These are phyloP conservation scores for Geosiphon pyriformis DNA, from an alignment of 192 early-diverging fungal species.

Conservation along the genomic window DNA sequence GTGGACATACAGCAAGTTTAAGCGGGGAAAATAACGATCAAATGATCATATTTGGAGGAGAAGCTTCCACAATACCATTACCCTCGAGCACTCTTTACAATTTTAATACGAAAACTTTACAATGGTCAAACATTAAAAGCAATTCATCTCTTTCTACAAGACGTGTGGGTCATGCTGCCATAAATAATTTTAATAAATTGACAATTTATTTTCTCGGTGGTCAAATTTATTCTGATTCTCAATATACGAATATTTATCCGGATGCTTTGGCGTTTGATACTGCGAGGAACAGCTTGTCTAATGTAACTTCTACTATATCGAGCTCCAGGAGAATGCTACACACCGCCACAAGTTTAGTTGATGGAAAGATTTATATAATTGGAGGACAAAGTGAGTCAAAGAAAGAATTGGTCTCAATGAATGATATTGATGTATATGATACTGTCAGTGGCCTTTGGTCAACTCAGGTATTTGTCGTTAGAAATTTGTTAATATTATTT, in stretches of 20 bases:
- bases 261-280: slow-evolving; percentile 19
- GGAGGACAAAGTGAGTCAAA: slow-evolving; percentile 16
- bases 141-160: background rate
- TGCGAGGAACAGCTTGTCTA: slow-evolving; percentile 21
- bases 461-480: too few relatives aligned
- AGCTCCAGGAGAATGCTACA: slow-evolving; percentile 30
- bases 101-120: background rate
- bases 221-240: background rate
- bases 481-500: too few relatives aligned
- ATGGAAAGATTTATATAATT: slow-evolving; percentile 28
- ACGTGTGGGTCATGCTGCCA: slow-evolving; percentile 22
- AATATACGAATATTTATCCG: background rate
- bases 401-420: too few relatives aligned
- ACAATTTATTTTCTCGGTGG: slow-evolving; percentile 28
- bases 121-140: background rate
- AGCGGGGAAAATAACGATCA: slow-evolving; percentile 19
- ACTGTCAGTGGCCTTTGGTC: too few relatives aligned
- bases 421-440: too few relatives aligned
- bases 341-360: slow-evolving; percentile 17
- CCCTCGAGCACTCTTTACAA: too few relatives aligned
- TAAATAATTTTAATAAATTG: slow-evolving; percentile 7
- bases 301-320: background rate
- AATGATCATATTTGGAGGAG: slow-evolving; percentile 26
- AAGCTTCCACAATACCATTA: slow-evolving; percentile 3
- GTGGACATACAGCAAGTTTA: slow-evolving; percentile 20